Percentiles rank a stretch among this genome's conserved stretches.
These are phyloP conservation scores for Suhomyces sp. DNA, from an alignment of 805 yeast genomes.

Conservation along the genomic window DNA sequence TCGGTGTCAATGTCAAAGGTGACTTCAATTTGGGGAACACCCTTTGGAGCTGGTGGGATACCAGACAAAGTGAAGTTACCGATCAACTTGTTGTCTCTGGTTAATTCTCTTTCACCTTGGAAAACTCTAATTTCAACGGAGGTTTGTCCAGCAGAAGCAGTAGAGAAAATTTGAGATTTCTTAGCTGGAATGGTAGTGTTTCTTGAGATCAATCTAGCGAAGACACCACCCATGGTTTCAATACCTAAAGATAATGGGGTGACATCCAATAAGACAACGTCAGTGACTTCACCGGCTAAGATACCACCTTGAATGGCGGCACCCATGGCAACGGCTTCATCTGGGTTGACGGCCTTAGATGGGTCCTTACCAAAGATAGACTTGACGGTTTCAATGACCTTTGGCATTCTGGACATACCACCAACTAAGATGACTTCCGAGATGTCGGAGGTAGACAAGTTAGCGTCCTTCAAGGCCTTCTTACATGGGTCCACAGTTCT, in stretches of 20 bases:
- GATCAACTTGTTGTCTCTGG: constrained; percentile 94
- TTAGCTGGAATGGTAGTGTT: constrained; percentile 96
- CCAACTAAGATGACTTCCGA: constrained; percentile 85
- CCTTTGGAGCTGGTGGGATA: constrained; percentile 94
- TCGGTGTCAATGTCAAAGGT: constrained; percentile 96
- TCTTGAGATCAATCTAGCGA: constrained; percentile 86
- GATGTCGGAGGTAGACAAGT: constrained; percentile 60
- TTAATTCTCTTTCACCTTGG: constrained; percentile 99
- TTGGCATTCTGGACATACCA: constrained; percentile 93
- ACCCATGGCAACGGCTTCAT: constrained; percentile 92
- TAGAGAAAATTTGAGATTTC: constrained; percentile 82
- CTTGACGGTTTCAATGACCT: constrained; percentile 76
- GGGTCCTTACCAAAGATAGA: constrained; percentile 78
- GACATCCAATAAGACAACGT: constrained; percentile 84
- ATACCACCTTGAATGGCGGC: constrained; percentile 99
- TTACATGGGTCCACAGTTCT: constrained; percentile 74
- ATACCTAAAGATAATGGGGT: constrained; percentile 92
- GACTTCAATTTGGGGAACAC: constrained; percentile 92
- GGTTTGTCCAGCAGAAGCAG: constrained; percentile 34
- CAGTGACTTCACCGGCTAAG: constrained; percentile 90
- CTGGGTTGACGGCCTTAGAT: constrained; percentile 91
- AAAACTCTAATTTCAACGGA: constrained; percentile 76
- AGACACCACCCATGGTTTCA: constrained; percentile 97
- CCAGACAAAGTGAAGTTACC: constrained; percentile 96
- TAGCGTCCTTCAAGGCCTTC: constrained; percentile 82